Conservation (phyloP, 2,329 filamentous ascomycete species). For the Iodosphaeria phyllophila region DNA sequence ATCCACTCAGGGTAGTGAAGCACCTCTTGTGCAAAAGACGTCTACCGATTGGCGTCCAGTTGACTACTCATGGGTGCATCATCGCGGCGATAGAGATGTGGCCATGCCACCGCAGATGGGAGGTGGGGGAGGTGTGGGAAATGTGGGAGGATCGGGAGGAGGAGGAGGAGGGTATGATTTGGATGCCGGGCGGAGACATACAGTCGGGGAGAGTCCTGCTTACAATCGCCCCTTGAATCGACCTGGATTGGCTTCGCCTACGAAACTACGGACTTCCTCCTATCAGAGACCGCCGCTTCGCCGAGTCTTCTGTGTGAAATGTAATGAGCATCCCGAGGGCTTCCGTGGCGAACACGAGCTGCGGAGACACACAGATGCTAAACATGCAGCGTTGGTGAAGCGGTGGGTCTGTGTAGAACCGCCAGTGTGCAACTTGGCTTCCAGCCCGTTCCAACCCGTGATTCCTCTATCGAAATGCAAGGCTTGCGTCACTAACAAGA, state of each 20-base stretch:
- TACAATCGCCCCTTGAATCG: conserved; percentile 19
- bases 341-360: conserved; percentile 85
- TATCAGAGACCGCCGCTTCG: conserved; percentile 40
- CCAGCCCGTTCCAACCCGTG: conserved; percentile 24
- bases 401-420: conserved; percentile 38
- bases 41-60: conserved; percentile 20
- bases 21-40: conserved; percentile 18
- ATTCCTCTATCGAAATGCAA: conserved; percentile 36
- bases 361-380: conserved; percentile 44
- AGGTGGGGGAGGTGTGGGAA: too few relatives aligned
- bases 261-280: conserved; percentile 20
- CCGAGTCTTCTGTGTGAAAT: conserved; percentile 60
- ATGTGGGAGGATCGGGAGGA: conserved; percentile 10
- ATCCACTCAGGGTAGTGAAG: too few relatives aligned
- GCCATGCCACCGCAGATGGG: too few relatives aligned
- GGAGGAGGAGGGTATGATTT: conserved; percentile 10
- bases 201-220: conserved; percentile 25
- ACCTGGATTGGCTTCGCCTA: conserved; percentile 22
- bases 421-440: conserved; percentile 14
- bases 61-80: conserved; percentile 19
- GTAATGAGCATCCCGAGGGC: conserved; percentile 65
- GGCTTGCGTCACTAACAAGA: conserved; percentile 35
- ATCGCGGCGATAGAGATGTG: too few relatives aligned
- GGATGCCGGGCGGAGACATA: conserved; percentile 21
- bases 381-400: conserved; percentile 34